Evolutionary conservation across 306 rosid genomes (phyloP), one percentile per base, ranked within the genome.

Genomic region (Oxytropis ochrocephala): DNA sequence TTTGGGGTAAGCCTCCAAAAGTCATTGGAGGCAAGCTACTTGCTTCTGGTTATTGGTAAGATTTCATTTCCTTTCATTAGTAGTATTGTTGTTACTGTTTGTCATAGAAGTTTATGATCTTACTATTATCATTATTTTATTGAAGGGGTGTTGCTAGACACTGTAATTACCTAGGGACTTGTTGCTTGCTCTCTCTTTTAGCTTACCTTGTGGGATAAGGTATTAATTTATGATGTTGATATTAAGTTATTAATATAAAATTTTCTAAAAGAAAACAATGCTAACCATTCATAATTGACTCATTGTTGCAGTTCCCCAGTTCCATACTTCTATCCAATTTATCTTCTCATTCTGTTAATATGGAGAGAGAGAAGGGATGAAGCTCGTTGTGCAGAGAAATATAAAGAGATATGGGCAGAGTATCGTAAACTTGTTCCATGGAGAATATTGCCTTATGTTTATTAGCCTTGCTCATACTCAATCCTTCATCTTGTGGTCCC

Each of bases 301-400:
- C 30, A 17, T 69, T 53, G n/a, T 77, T 85, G 81, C 95, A 95
- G 99, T 77, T 91, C 99, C 49, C 91, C 95, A 62, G 67, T 89
- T 75, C 99, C 99, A 50, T 91, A 95, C 80, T 89, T 95, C 73
- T 95, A 95, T 74, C 99, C 99, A 36, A 77, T 91, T 13, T 95
- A 95, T 74, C 94, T 91, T 65, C 95, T 91, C 12, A 89, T 95
- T 87, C 90, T 95, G 72, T 90, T 91, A 39, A 80, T 90, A 60
- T 93, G 96, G 98, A 82, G 98, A 75, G 98, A 93, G 65, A 79
- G 98, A 84, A 80, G 98, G 72, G 98, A 93, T 16, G 98, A 93
- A 73, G 90, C 92, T 82, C 96, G 97, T 7, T 93, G 98, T 46
- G 96, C 96, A 1, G 84, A 85, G 82, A 93, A 93, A 65, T 93